Percentiles rank a stretch among this genome's conserved stretches.
phyloP scores from a whole-genome alignment of 106 monocot genomes.

The Xerophyta viscosa region DNA sequence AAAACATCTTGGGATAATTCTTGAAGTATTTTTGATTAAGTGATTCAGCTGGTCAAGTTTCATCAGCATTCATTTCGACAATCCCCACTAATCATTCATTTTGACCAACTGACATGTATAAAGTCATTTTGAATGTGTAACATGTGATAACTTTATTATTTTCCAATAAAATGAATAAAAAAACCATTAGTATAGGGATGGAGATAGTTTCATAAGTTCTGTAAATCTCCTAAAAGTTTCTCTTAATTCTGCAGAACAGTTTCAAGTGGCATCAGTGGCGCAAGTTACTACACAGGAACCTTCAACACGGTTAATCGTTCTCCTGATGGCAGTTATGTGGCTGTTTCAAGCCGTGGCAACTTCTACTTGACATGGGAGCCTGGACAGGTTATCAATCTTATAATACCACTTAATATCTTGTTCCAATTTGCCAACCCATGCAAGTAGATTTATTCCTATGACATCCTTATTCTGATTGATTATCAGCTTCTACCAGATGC shows the following conservation, averaged over 20 bases:
- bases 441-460: neutral
- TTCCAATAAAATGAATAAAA: no score
- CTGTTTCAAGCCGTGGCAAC: slow-evolving; percentile 95
- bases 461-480: no score
- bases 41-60: no score
- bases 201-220: neutral
- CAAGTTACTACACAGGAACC: slow-evolving; percentile 94
- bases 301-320: slow-evolving; percentile 95
- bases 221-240: neutral
- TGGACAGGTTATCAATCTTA: slow-evolving; percentile 61
- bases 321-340: slow-evolving; percentile 88
- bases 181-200: no score
- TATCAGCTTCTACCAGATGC: no score
- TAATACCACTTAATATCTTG: neutral
- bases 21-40: no score
- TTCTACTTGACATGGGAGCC: slow-evolving; percentile 97
- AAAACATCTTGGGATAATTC: no score
- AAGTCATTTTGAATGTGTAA: no score
- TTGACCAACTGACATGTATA: no score
- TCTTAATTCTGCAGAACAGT: slow-evolving; percentile 79
- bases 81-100: no score
- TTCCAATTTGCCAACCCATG: neutral
- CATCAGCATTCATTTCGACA: no score
- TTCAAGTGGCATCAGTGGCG: slow-evolving; percentile 99
- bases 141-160: no score